Percentiles rank a stretch among this genome's conserved stretches.
phyloP scores from a whole-genome alignment of 108 stramenopile species.

The Pseudonitzschia multiseries region DNA sequence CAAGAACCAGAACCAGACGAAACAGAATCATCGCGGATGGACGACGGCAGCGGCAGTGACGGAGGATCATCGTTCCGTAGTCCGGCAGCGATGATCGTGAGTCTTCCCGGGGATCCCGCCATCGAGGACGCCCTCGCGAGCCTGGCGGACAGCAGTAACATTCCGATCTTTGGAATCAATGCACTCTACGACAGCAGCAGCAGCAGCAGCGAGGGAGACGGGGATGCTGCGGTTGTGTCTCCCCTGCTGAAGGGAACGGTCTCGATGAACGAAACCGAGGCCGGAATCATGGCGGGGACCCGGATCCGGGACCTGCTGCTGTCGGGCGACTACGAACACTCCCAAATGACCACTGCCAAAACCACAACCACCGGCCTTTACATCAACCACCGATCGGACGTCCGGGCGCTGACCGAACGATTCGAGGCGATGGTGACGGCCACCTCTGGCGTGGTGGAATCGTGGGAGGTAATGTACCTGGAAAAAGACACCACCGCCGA shows the following conservation, averaged over 20 bases:
- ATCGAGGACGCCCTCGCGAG: neutral
- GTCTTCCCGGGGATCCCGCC: neutral
- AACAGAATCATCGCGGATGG: neutral
- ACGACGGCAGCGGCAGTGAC: neutral
- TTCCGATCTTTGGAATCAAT: slow-evolving; percentile 11
- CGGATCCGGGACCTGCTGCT: neutral
- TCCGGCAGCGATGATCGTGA: slow-evolving; percentile 7
- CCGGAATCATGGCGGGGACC: slow-evolving; percentile 6
- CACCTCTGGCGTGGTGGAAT: neutral
- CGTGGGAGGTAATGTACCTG: neutral
- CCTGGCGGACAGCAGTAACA: neutral
- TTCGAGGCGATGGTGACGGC: neutral
- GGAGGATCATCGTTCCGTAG: neutral
- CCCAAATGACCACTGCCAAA: neutral
- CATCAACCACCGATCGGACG: slow-evolving; percentile 12
- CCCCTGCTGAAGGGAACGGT: neutral
- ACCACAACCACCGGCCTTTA: neutral
- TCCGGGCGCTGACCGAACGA: neutral
- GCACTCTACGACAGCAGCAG: neutral
- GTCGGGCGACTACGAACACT: neutral
- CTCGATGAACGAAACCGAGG: neutral
- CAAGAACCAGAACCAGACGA: too few species aligned
- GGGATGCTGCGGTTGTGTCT: too few species aligned
- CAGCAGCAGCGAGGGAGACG: neutral
- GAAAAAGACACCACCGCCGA: neutral